Evolutionary conservation across 2,329 filamentous ascomycete genomes (phyloP), one percentile per base, ranked within the genome.

Genomic region (Ilyonectria sp.): DNA sequence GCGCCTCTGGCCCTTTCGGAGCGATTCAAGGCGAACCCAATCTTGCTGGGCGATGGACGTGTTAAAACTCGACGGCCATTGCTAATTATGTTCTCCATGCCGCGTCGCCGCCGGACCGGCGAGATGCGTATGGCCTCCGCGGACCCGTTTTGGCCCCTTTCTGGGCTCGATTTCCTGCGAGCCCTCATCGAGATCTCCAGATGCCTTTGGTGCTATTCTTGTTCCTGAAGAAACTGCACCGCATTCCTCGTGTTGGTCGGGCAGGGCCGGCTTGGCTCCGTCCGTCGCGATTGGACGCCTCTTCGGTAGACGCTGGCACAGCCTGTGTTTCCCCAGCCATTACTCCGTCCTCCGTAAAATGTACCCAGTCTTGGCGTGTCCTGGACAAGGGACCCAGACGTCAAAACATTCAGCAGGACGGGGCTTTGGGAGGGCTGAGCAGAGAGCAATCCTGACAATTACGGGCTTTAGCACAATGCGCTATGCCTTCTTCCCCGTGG

Each of bases 241-340:
- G 13, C 53, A 52, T 23, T 52, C 26, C 47, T 52, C 50, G 55
- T 60, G 62, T 65, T 65, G 62, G 56, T 47, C 29, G 29, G 50
- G 19, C 61, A 40, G 40, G 55, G 19, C 23, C 23, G 47, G 50
- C 21, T 29, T 40, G 43, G 23, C 8, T 15, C 43, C 19, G 26
- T 19, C 10, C 49, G 40, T 53, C 37, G 43, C 58, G 63, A 72
- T 73, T 73, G 71, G 71, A 73, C 71, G 70, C 71, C 70, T 67
- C 66, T 21, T 70, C 63, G 66, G 70, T 60, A 68, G 64, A 53
- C 43, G 21, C 56, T 49, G 55, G 63, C 56, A 60, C 43, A 61
- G 62, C 52, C 52, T 69, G 62, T 55, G 49, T 59, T 53, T 63
- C 68, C 61, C 61, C 55, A 60, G 62, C 49, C 46, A 21, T 13